Conservation (phyloP, 2,329 filamentous ascomycete genomes). For the Arthrobotrys conoides region DNA sequence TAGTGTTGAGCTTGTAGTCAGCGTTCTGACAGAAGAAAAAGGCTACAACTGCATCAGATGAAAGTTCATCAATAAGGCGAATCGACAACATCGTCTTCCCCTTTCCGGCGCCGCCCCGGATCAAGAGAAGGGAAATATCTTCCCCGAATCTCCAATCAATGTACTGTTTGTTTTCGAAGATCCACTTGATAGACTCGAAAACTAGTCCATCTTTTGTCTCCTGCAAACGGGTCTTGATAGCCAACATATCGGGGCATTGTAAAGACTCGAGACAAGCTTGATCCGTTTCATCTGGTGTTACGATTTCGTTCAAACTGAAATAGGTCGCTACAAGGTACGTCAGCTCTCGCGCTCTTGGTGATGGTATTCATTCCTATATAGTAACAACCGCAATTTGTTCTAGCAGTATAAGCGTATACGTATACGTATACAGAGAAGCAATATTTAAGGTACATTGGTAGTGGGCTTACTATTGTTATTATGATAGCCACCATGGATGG, state of each 20-base stretch:
- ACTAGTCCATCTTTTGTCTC: constrained; percentile 60
- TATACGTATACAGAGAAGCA: not conserved
- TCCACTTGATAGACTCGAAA: constrained; percentile 59
- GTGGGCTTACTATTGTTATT: too few species aligned
- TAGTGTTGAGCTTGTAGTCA: constrained; percentile 11
- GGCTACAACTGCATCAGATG: not conserved
- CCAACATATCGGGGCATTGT: constrained; percentile 57
- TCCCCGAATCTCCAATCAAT: constrained; percentile 63
- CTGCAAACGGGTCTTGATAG: constrained; percentile 61
- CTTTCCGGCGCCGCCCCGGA: constrained; percentile 66
- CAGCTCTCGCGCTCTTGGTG: too few species aligned
- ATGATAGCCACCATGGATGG: too few species aligned
- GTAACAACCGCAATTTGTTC: not conserved
- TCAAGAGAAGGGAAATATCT: constrained; percentile 65
- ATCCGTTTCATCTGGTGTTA: not conserved
- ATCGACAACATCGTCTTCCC: constrained; percentile 68
- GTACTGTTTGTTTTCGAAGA: constrained; percentile 63
- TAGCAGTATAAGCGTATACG: not conserved
- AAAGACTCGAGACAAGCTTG: constrained; percentile 30
- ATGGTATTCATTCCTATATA: too few species aligned
- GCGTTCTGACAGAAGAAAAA: constrained; percentile 27
- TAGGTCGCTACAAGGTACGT: too few species aligned
- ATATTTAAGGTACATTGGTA: not conserved
- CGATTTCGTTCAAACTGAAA: not conserved
- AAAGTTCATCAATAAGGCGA: constrained; percentile 64